Evolutionary conservation across 2,329 filamentous ascomycete species (phyloP), one percentile per base, ranked within the genome.

Genomic region (Ilyonectria robusta): DNA sequence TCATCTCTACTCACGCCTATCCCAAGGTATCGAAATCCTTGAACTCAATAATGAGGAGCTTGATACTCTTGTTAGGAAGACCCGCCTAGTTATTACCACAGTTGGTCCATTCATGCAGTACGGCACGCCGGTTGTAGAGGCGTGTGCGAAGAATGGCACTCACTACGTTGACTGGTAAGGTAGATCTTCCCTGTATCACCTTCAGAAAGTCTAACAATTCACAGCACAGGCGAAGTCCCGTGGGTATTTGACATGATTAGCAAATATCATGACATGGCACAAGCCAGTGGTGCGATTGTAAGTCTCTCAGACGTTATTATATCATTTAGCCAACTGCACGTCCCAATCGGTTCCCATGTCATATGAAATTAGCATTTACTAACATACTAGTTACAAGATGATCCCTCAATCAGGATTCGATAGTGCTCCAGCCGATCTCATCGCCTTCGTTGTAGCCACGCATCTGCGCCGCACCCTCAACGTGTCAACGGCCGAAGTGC

Each of bases 341-440:
- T n/a, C 17, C 17, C 40, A 42, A n/a, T 42, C 40, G 17, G 13
- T 42, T 42, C 40, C 33, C 40, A 42, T n/a, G 40, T 42, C 40
- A 42, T 42, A 42, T n/a, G 40, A 17, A n/a, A 13, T n/a, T n/a
- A 42, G 17, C 11, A 9, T 2, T 15, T n/a, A 42, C 11, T 42
- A 42, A 42, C 40, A 42, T n/a, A 42, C 40, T n/a, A 42, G 33
- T 35, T n/a, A 42, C 11, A 42, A 42, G 40, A 42, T 42, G 40
- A 42, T 42, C 11, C 11, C 40, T 42, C 40, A 42, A 42, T 42
- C 40, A n/a, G 40, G 40, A 42, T 42, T 42, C 15, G 40, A 42
- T 42, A 42, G 40, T 42, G 40, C 40, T 42, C 40, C 40, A 42
- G 40, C 40, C 40, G 40, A 42, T 42, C 40, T 42, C 40, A 42